Conservation (phyloP, 805 yeast species). For the Suhomyces sp. region DNA sequence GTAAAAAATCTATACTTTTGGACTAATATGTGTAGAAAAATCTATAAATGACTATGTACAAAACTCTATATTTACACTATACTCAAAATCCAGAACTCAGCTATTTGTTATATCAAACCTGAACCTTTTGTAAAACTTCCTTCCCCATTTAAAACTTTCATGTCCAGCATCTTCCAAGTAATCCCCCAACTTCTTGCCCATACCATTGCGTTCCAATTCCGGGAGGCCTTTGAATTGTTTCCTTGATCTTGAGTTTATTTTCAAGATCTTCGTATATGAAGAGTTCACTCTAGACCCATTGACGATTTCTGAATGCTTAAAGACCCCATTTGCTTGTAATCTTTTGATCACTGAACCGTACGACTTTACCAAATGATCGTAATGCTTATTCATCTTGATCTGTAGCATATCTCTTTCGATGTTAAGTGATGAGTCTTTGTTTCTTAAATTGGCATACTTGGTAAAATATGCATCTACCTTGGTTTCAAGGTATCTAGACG, state of each 20-base stretch:
- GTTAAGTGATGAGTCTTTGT: constrained; percentile 4
- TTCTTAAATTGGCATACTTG: constrained; percentile 5
- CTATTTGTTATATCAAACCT: constrained; percentile 9
- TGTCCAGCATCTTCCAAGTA: constrained; percentile 25
- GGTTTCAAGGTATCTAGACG: constrained; percentile 5
- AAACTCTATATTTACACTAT: not conserved
- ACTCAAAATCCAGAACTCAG: not conserved
- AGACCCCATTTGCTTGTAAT: constrained; percentile 21
- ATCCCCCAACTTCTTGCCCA: constrained; percentile 33
- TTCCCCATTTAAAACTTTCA: constrained; percentile 27
- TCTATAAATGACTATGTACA: too few species aligned
- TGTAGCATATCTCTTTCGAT: constrained; percentile 11
- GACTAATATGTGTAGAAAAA: too few species aligned
- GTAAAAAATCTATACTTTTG: too few species aligned
- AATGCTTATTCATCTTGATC: constrained; percentile 12
- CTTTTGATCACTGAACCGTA: constrained; percentile 13
- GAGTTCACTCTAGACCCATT: constrained; percentile 8
- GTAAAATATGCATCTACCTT: constrained; percentile 6
- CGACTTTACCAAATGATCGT: constrained; percentile 10
- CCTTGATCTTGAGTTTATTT: not conserved
- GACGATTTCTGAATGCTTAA: constrained; percentile 37
- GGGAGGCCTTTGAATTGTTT: constrained; percentile 19
- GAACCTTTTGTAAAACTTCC: constrained; percentile 24
- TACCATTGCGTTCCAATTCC: constrained; percentile 24
- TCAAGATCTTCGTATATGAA: not conserved